Conservation (phyloP, 2,329 filamentous ascomycete genomes). For the Chaetomium olivaceum region DNA sequence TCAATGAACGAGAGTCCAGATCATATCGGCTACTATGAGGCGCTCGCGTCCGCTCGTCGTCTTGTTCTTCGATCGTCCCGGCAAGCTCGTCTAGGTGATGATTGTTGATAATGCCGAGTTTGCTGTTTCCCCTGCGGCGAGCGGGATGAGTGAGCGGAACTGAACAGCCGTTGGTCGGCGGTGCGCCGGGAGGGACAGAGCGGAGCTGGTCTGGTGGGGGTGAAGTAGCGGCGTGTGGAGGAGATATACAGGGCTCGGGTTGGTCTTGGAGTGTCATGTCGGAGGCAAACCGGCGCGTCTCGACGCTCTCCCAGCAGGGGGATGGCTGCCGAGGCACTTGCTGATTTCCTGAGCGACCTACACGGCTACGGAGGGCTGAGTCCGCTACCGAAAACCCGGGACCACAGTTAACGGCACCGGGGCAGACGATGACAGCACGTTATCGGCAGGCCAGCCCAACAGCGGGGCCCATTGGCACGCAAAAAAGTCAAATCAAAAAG, state of each 20-base stretch:
- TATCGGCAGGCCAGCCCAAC: conserved; percentile 19
- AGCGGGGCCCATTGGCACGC: conserved; percentile 27
- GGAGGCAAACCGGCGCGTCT: conserved; percentile 14
- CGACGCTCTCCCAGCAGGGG: conserved; percentile 5
- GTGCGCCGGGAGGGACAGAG: conserved; percentile 5
- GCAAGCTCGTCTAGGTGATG: conserved; percentile 22
- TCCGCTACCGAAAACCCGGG: conserved; percentile 12
- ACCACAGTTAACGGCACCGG: conserved; percentile 2
- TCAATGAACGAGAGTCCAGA: conserved; percentile 33
- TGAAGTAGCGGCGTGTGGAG: conserved; percentile 9
- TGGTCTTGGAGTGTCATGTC: conserved; percentile 25
- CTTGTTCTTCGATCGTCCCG: conserved; percentile 24
- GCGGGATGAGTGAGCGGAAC: conserved; percentile 26
- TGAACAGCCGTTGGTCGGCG: conserved; percentile 21
- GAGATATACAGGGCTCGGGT: conserved; percentile 20
- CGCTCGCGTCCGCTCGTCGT: conserved; percentile 27
- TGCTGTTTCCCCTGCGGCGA: not conserved
- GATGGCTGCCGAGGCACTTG: conserved; percentile 1
- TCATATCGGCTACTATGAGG: conserved; percentile 37
- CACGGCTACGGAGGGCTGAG: conserved; percentile 5
- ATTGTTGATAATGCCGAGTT: conserved; percentile 8
- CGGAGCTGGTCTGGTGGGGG: conserved; percentile 13
- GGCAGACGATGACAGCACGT: conserved; percentile 16
- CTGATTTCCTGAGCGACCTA: not conserved
- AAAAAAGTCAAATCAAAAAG: not conserved